Base-by-base conservation (phyloP, 75 land plant genomes). In the Isoetes taiwanensis region DNA sequence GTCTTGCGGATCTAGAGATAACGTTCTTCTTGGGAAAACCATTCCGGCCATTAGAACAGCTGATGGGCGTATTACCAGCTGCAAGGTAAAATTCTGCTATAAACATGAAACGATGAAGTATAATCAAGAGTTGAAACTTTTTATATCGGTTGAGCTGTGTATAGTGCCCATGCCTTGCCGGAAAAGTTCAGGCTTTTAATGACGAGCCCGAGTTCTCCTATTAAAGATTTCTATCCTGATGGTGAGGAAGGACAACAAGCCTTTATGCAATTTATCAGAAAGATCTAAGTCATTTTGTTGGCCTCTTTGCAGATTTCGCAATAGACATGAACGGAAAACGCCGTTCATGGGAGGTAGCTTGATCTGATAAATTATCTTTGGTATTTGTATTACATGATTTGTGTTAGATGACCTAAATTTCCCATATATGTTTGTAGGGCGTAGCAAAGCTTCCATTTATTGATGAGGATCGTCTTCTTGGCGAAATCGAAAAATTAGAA, bases 11-110 rank as follows among this genome's bases (percentile, higher is more conserved):
- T 23, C 53, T 86, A 48, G 88, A 90, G 39, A 80, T 90, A 39
- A 80, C 71, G 14, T 86, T 90, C 63, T 78, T 80, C 37, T 33
- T 72, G 55, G 94, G 94, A 41, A 76, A 78, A 63, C 88, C 97
- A 59, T 90, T 90, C 61, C 86, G 83, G 50, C 97, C 97, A 26
- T 83, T 90, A 76, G 97, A 90, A 71, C 94, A 86, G 62, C 78
- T 90, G 21, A 86, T 90, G 93, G 87, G 97, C 20, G 80, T 81
- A 0, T 56, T 90, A 23, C 97, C 97, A 56, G 88, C 94, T 59
- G 78, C 97, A 59, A 90, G 96, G 96, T 89, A 32, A 23, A 21
- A 32, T 26, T 34, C 3, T 16, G 25, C 34, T 16, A 20, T 17
- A 19, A 9, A 29, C 39, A 37, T 37, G 9, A 9, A 9, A 9